phyloP scores from a whole-genome alignment of 306 rosid genomes.

The Quercus aquifolioides region DNA sequence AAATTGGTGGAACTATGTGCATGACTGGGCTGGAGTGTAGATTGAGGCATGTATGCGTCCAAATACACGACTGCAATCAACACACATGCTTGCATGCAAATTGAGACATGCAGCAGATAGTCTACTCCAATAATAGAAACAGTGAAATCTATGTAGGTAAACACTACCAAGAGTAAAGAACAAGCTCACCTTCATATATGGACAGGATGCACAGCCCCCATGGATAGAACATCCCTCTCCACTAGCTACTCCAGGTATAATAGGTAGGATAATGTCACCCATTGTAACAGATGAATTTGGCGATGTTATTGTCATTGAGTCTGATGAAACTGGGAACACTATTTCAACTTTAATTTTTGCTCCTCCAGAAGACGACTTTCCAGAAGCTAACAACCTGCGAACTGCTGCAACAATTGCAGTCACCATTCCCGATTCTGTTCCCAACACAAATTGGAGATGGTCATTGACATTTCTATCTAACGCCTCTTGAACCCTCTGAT shows the following conservation, averaged over 20 bases:
- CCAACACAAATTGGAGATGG: constrained; percentile 88
- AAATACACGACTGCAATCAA: neutral
- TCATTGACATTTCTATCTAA: constrained; percentile 75
- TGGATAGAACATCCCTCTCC: constrained; percentile 98
- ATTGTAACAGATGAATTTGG: constrained; percentile 40
- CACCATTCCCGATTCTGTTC: constrained; percentile 98
- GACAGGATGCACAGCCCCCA: constrained; percentile 99
- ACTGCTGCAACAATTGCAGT: constrained; percentile 86
- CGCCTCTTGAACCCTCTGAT: constrained; percentile 78
- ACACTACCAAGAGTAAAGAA: neutral
- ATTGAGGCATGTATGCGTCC: neutral
- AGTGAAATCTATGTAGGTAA: neutral
- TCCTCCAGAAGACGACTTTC: constrained; percentile 41
- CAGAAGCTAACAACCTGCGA: constrained; percentile 57
- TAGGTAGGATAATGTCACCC: constrained; percentile 53
- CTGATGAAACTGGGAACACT: constrained; percentile 94
- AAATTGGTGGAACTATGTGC: neutral
- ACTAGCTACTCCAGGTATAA: constrained; percentile 81
- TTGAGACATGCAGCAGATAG: neutral
- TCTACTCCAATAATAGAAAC: constrained; percentile 4
- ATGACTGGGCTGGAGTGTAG: neutral
- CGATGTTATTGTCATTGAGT: constrained; percentile 67
- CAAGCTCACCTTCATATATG: constrained; percentile 87
- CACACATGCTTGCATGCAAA: neutral
- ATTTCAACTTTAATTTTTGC: constrained; percentile 73